Percentiles rank a stretch among this genome's conserved stretches.
Conservation (phyloP, 345 rosid genomes). For the Chamaenerion angustifolium region DNA sequence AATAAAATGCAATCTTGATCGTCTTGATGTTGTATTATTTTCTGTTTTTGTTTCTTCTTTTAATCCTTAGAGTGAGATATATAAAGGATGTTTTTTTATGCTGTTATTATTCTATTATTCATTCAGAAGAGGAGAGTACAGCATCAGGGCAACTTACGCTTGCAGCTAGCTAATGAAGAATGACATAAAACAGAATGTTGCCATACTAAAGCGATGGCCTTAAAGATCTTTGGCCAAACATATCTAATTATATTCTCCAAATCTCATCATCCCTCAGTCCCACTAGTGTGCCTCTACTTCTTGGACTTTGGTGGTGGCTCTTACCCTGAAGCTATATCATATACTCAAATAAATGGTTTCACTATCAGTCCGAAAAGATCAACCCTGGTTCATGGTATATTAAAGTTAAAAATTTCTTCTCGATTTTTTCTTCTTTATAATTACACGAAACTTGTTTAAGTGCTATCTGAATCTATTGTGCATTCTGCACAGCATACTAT, state of each 20-base stretch:
- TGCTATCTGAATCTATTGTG: background rate
- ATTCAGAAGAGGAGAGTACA: conserved; percentile 27
- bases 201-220: conserved; percentile 49
- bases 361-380: conserved; percentile 26
- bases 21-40: too few species aligned
- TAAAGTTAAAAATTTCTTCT: background rate
- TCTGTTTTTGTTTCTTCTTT: too few species aligned
- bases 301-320: conserved; percentile 95
- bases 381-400: conserved; percentile 61
- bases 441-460: conserved; percentile 1
- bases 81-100: too few species aligned
- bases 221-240: conserved; percentile 62
- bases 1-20: too few species aligned
- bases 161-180: conserved; percentile 45
- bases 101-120: too few species aligned
- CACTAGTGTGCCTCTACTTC: conserved; percentile 47
- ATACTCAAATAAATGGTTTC: conserved; percentile 73
- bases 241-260: conserved; percentile 56
- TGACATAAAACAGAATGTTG: conserved; percentile 31
- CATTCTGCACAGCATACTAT: conserved; percentile 40
- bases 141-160: conserved; percentile 41
- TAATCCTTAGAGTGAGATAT: too few species aligned
- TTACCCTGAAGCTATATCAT: conserved; percentile 67
- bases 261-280: conserved; percentile 27
- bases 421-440: background rate